Evolutionary conservation across 1,284 basidiomycete genomes (phyloP).

Genomic region (Ustilago curta): DNA sequence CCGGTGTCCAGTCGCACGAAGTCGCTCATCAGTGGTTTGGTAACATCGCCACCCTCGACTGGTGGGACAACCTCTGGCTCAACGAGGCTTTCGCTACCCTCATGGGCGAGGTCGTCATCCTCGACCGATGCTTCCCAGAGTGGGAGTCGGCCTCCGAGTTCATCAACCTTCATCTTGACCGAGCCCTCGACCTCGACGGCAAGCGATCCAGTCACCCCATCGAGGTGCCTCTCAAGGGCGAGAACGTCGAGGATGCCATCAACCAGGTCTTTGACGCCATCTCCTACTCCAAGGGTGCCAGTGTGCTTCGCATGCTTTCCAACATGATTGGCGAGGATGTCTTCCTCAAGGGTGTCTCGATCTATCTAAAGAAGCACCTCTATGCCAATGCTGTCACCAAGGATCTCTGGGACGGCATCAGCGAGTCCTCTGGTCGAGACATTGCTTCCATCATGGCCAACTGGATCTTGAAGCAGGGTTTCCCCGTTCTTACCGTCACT

Average conservation of each 20-base stretch:
- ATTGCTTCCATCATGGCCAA: slow-evolving; percentile 87
- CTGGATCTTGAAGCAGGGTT: slow-evolving; percentile 85
- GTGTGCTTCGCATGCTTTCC: slow-evolving; percentile 91
- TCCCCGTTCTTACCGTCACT: slow-evolving; percentile 85
- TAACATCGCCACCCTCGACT: slow-evolving; percentile 90
- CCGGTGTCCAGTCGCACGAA: slow-evolving; percentile 84
- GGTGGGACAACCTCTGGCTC: slow-evolving; percentile 79
- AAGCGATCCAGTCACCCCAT: slow-evolving; percentile 94
- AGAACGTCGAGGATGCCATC: slow-evolving; percentile 66
- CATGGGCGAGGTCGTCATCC: slow-evolving; percentile 88
- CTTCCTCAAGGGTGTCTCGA: slow-evolving; percentile 73
- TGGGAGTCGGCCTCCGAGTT: slow-evolving; percentile 74
- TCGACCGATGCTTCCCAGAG: slow-evolving; percentile 75
- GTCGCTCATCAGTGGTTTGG: slow-evolving; percentile 76
- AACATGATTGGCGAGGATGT: slow-evolving; percentile 82
- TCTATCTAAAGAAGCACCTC: slow-evolving; percentile 87
- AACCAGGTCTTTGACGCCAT: slow-evolving; percentile 68
- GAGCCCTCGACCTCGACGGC: slow-evolving; percentile 84
- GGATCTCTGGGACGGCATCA: slow-evolving; percentile 91
- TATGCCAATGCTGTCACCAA: slow-evolving; percentile 87
- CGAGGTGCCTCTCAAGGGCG: slow-evolving; percentile 77
- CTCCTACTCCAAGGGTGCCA: slow-evolving; percentile 71
- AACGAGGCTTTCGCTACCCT: slow-evolving; percentile 84
- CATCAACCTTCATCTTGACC: slow-evolving; percentile 73
- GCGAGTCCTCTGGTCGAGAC: slow-evolving; percentile 81